Conservation (phyloP, 2,329 filamentous ascomycete genomes). For the Claviceps sp. region DNA sequence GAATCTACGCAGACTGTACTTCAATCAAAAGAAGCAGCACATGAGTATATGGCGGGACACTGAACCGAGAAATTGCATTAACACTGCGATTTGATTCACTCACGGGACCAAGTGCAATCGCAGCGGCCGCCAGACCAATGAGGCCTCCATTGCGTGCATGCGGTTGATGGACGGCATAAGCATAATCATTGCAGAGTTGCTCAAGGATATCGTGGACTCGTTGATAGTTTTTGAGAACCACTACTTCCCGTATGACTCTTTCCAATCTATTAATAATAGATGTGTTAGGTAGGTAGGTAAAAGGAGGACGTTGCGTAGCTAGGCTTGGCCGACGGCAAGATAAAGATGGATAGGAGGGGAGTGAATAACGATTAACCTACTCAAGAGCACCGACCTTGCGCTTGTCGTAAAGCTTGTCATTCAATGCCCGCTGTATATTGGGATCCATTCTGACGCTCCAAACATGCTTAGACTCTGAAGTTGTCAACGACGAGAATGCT, state of each 20-base stretch:
- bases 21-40: neutral
- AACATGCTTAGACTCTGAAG: constrained; percentile 1
- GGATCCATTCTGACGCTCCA: constrained; percentile 56
- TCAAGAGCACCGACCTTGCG: constrained; percentile 92
- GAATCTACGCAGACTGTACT: neutral
- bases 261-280: constrained; percentile 53
- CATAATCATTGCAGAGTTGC: constrained; percentile 94
- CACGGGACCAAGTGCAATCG: constrained; percentile 87
- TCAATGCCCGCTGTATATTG: constrained; percentile 78
- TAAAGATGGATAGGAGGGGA: neutral
- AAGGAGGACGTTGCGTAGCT: neutral
- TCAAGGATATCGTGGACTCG: constrained; percentile 80
- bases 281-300: constrained; percentile 6
- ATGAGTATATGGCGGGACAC: neutral
- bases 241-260: constrained; percentile 74
- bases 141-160: constrained; percentile 93
- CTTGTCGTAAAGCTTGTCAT: constrained; percentile 98
- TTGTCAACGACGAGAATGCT: neutral
- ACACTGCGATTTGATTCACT: constrained; percentile 22
- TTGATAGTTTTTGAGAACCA: constrained; percentile 62
- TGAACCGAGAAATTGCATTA: neutral
- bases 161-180: constrained; percentile 91
- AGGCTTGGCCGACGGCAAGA: neutral
- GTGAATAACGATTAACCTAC: constrained; percentile 38
- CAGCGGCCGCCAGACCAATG: constrained; percentile 88